Base-by-base conservation (phyloP, 2,329 filamentous ascomycete genomes). In the Metarhizium guizhouense region DNA sequence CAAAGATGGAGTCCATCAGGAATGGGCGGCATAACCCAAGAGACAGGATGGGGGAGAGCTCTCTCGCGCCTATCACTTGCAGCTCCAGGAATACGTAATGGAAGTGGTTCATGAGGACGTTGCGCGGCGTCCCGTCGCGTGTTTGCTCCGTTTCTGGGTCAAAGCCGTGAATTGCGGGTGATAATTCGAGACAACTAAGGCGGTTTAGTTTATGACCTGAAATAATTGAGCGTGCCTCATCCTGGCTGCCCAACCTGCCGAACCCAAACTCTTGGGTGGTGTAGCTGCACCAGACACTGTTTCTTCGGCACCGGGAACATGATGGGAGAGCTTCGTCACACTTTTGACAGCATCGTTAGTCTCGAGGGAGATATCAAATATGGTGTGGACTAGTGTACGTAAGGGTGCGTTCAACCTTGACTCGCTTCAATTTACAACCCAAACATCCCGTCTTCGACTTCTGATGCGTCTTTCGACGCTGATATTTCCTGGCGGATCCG, bases 361-460 rank as follows among this genome's bases (percentile, higher is more conserved):
- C 18, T 50, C 34, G 48, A 2, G 4, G 11, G 38, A 16, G 13
- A 16, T 14, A 11, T 16, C 11, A 40, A 13, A 4, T 3, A 40
- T 14, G 5, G 14, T 16, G 5, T 40, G 14, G 38, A 16, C 13
- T 11, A 11, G 38, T 40, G 5, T 13, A 10, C 5, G 48, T 16
- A 34, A 10, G 29, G 32, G 11, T 13, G 34, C 6, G 11, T 34
- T n/a, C 7, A 20, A 64, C 63, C 60, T 64, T 65, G 51, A 64
- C 60, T 43, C 62, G 56, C 36, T 61, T 65, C 10, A 61, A 53
- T 20, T 63, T 64, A 54, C 63, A 64, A 1, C 51, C 55, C 1
- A 55, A 18, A 51, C 63, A 65, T 3, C 63, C 62, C n/a, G 30
- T 50, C 47, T 47, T 59, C 1, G 59, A 62, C 51, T 62, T 64